phyloP scores from a whole-genome alignment of 306 rosid genomes.

The Rosa rugosa region DNA sequence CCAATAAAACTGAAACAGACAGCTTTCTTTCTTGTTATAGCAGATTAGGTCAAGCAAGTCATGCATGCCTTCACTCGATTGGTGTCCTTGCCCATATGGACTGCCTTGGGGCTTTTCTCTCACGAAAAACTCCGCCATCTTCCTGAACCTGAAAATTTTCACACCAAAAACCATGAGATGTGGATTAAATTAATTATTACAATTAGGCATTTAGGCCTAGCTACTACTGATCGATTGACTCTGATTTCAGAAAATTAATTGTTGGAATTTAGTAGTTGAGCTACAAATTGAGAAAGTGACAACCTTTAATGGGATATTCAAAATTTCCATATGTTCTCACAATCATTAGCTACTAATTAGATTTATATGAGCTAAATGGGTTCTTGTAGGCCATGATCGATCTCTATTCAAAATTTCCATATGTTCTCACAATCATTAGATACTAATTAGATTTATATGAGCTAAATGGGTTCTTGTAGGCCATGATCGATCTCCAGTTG shows the following conservation, averaged over 20 bases:
- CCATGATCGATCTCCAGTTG: slow-evolving; percentile 6
- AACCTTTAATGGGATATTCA: not conserved
- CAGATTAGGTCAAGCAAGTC: slow-evolving; percentile 2
- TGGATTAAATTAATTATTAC: not conserved
- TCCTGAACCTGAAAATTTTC: slow-evolving; percentile 43
- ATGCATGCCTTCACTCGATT: slow-evolving; percentile 37
- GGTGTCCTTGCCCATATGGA: slow-evolving; percentile 45
- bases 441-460: not conserved
- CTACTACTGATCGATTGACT: not conserved
- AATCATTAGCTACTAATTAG: slow-evolving; percentile 3
- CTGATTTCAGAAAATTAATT: slow-evolving; percentile 18
- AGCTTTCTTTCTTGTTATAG: slow-evolving; percentile 27
- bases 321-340: slow-evolving; percentile 3
- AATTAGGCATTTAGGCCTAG: not conserved
- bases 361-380: not conserved
- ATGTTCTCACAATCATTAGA: slow-evolving; percentile 15
- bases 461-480: not conserved
- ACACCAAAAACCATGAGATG: slow-evolving; percentile 11
- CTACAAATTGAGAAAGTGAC: slow-evolving; percentile 3
- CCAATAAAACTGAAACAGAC: not conserved
- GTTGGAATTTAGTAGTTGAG: slow-evolving; percentile 13
- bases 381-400: slow-evolving; percentile 1
- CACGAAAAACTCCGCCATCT: slow-evolving; percentile 50
- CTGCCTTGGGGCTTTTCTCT: slow-evolving; percentile 47
- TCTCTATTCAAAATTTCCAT: not conserved